Conservation (phyloP, 2,329 filamentous ascomycete genomes). For the Phialophora chinensis region DNA sequence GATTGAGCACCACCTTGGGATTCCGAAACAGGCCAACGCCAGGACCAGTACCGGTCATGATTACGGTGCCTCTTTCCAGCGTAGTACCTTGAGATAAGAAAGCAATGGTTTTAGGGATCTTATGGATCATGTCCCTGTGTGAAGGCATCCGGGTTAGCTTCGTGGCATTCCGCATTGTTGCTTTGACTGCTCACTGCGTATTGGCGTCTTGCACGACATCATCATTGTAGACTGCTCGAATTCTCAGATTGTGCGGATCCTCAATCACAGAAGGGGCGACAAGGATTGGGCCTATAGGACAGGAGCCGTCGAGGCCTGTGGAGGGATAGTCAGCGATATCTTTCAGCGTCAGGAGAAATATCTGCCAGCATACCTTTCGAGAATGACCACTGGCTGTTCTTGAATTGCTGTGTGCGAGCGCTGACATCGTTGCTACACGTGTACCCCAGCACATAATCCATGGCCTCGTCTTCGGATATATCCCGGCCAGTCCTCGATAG, state of each 20-base stretch:
- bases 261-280: constrained; percentile 41
- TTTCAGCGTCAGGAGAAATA: constrained; percentile 45
- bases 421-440: constrained; percentile 49
- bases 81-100: constrained; percentile 48
- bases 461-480: constrained; percentile 44
- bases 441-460: constrained; percentile 50
- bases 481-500: constrained; percentile 45
- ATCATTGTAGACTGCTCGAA: constrained; percentile 38
- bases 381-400: constrained; percentile 46
- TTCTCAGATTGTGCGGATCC: constrained; percentile 48
- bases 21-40: constrained; percentile 51
- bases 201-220: constrained; percentile 20
- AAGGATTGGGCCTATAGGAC: constrained; percentile 46
- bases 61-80: constrained; percentile 45
- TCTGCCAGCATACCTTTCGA: constrained; percentile 42
- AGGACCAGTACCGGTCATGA: constrained; percentile 50
- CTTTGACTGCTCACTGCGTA: constrained; percentile 10
- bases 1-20: constrained; percentile 46
- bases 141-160: neutral
- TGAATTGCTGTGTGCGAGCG: constrained; percentile 46
- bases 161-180: neutral
- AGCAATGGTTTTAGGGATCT: constrained; percentile 44
- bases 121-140: constrained; percentile 46
- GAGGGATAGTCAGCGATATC: constrained; percentile 58
- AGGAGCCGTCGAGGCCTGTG: constrained; percentile 52